Conservation (phyloP, 108 stramenopile genomes). For the Bacterosira constricta region DNA sequence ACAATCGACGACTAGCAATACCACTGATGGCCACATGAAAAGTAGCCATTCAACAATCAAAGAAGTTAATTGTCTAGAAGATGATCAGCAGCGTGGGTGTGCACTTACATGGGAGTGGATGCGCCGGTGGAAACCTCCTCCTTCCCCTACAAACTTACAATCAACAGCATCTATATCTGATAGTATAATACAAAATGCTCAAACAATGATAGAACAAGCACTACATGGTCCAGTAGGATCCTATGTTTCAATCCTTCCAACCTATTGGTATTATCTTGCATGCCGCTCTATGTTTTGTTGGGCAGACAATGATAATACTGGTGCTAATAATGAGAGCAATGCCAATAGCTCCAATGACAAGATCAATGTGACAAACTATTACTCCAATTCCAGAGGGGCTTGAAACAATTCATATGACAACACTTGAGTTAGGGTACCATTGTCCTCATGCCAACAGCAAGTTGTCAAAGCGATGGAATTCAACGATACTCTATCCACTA, state of each 20-base stretch:
- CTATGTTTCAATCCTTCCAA: constrained; percentile 78
- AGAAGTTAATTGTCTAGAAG: background rate
- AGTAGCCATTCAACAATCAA: background rate
- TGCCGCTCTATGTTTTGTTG: constrained; percentile 44
- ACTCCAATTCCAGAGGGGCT: constrained; percentile 3
- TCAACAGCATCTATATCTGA: background rate
- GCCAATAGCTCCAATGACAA: constrained; percentile 4
- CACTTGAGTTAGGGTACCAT: background rate
- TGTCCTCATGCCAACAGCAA: constrained; percentile 14
- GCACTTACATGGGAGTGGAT: constrained; percentile 93
- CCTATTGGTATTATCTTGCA: constrained; percentile 64
- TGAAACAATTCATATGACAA: constrained; percentile 8
- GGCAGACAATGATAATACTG: no score
- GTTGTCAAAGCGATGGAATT: constrained; percentile 9
- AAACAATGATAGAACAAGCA: constrained; percentile 33
- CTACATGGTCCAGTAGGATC: constrained; percentile 80
- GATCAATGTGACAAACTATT: background rate
- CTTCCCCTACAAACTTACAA: background rate
- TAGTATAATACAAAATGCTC: background rate
- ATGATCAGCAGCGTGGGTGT: constrained; percentile 36
- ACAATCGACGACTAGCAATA: background rate
- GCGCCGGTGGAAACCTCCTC: constrained; percentile 42
- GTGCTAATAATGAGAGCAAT: no score
- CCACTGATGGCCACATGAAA: background rate
- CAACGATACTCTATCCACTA: constrained; percentile 60